Evolutionary conservation across 1,284 basidiomycete species (phyloP), one percentile per base, ranked within the genome.

Genomic region (Blastosporella zonata): DNA sequence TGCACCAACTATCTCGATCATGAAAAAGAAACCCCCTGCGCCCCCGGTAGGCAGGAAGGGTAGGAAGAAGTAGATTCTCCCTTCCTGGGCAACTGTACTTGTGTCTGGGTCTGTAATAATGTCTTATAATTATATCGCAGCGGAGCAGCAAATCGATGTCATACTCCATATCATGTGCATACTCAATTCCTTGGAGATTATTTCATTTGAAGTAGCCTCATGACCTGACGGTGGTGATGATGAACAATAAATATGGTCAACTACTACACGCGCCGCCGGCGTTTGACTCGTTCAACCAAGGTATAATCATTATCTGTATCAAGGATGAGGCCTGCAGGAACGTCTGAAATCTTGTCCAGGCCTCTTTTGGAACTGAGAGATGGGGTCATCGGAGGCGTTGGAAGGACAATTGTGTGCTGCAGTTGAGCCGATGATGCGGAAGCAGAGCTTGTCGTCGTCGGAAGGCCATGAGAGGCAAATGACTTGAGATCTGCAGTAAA

Each of bases 401-500:
- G 63, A 20, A 64, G 49, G 20, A 39, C 34, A 22, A 42, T 13
- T 12, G 22, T 34, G 15, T 33, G 31, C 28, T 50, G n/a, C 27
- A 18, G 10, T 20, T 47, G 49, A 47, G 51, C 41, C 45, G 46
- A 23, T 23, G 55, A 49, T 13, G 58, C 27, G 13, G 52, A 37
- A 37, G 47, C 20, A 29, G 34, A n/a, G n/a, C 4, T 8, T 22
- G 23, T 25, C 25, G 59, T 55, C 10, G 56, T 43, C 15, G 59
- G 43, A 36, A 69, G 55, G 15, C 69, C 71, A 53, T 74, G 70
- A n/a, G 66, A 55, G 2, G 77, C 68, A 46, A 79, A 82, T 0
- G 68, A 64, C 52, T 77, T 80, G 27, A 81, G 59, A 54, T 81
- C 79, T 7, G 78, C 71, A 1, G 79, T 78, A 44, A 81, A 81